Evolutionary conservation across 2,329 filamentous ascomycete species (phyloP), one percentile per base, ranked within the genome.

Genomic region (Tolypocladium amazonense): DNA sequence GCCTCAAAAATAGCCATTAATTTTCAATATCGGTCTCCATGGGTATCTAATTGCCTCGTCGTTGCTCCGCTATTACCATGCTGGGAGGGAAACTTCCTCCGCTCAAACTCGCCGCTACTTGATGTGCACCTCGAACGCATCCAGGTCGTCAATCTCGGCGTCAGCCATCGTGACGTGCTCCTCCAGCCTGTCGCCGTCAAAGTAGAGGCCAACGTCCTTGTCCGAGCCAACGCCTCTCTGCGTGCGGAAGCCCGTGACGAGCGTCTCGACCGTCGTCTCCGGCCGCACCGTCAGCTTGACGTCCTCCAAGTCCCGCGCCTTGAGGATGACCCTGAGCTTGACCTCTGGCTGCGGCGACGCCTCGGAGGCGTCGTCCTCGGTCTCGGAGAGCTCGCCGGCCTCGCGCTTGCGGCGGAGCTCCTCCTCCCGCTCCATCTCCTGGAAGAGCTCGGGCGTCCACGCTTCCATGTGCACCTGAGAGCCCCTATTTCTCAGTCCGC

Each of bases 181-280:
- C 18, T 87, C 82, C 35, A 95, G 75, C 55, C 77, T 75, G 57
- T 92, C 90, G 18, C 91, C 91, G 65, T 96, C 91, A 71, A 91
- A 92, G 65, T 81, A 77, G 14, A 96, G 75, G 43, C 80, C 79
- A 3, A 94, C 74, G 0, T 79, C 71, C 64, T 78, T 80, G 5
- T 81, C 79, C 1, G 74, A 68, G 0, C 75, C 71, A 23, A 92
- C 70, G 0, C 76, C 66, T 37, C 81, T 79, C 64, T 79, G 75
- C 43, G 76, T 76, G 57, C 84, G 81, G 70, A 88, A 93, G 4
- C 79, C 81, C 45, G 75, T 76, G 23, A 88, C 75, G 57, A 95
- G 78, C 58, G 82, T 84, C 38, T 78, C 79, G 30, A 92, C 78
- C 2, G 77, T 79, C 1, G 85, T 90, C 56, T 80, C 78, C 59